phyloP scores from a whole-genome alignment of 2,329 filamentous ascomycete species.

The Phyllosticta citrichinensis region DNA sequence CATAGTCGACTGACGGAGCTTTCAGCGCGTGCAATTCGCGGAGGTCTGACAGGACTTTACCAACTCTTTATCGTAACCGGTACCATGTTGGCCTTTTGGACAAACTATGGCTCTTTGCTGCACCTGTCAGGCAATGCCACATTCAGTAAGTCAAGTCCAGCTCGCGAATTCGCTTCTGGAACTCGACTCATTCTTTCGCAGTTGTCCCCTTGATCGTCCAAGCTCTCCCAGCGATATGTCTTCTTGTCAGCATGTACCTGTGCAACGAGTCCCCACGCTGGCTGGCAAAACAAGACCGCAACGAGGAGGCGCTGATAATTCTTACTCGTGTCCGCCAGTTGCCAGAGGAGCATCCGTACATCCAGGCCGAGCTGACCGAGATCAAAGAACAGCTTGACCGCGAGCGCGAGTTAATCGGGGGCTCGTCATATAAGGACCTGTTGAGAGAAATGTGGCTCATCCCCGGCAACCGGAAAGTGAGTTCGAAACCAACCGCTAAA shows the following conservation, averaged over 20 bases:
- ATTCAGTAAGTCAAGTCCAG: slow-evolving; percentile 27
- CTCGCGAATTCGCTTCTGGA: not conserved
- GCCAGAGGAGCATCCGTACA: slow-evolving; percentile 24
- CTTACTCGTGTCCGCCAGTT: slow-evolving; percentile 50
- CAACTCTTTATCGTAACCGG: slow-evolving; percentile 48
- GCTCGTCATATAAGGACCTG: slow-evolving; percentile 33
- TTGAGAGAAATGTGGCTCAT: slow-evolving; percentile 36
- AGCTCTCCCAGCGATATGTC: slow-evolving; percentile 50
- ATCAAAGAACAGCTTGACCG: slow-evolving; percentile 33
- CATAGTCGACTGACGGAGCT: no score
- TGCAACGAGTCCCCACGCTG: slow-evolving; percentile 59
- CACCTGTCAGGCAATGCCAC: slow-evolving; percentile 39
- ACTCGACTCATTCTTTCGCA: not conserved
- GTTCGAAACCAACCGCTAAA: not conserved
- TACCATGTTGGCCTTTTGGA: slow-evolving; percentile 44
- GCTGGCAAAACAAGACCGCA: slow-evolving; percentile 57
- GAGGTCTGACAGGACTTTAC: slow-evolving; percentile 50
- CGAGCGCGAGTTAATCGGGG: slow-evolving; percentile 49
- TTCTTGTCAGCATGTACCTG: slow-evolving; percentile 51
- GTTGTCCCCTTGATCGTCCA: slow-evolving; percentile 56
- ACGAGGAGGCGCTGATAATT: slow-evolving; percentile 51
- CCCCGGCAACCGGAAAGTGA: slow-evolving; percentile 35
- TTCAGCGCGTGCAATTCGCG: slow-evolving; percentile 39
- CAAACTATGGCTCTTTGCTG: slow-evolving; percentile 43
- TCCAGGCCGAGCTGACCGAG: slow-evolving; percentile 27